phyloP scores from a whole-genome alignment of 148 eudicot genomes.

The Rhododendron griersonianum region DNA sequence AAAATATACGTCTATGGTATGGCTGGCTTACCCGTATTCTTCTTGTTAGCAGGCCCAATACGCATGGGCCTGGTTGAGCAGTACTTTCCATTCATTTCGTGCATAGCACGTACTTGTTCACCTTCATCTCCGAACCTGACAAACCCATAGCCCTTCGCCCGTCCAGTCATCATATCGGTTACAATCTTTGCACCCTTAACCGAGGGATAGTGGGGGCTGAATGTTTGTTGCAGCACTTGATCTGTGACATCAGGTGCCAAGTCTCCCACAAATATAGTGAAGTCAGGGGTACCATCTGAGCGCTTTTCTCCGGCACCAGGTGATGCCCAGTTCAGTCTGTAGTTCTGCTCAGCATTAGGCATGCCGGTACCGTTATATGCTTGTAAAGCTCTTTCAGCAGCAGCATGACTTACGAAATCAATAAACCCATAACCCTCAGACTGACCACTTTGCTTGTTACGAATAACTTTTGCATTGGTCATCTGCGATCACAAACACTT shows the following conservation, averaged over 20 bases:
- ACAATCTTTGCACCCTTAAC: constrained; percentile 95
- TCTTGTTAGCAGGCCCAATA: constrained; percentile 82
- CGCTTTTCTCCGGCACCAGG: constrained; percentile 84
- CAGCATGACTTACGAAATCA: constrained; percentile 67
- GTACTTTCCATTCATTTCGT: constrained; percentile 85
- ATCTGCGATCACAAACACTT: constrained; percentile 40
- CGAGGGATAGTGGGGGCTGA: constrained; percentile 64
- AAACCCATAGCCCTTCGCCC: constrained; percentile 94
- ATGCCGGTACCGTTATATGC: constrained; percentile 63
- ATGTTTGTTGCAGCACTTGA: constrained; percentile 75
- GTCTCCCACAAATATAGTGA: constrained; percentile 89
- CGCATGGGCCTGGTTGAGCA: constrained; percentile 90
- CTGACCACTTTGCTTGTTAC: constrained; percentile 71
- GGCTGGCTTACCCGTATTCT: constrained; percentile 37
- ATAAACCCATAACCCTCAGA: constrained; percentile 91
- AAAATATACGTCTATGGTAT: constrained; percentile 31
- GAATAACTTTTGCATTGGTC: constrained; percentile 62
- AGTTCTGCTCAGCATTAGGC: constrained; percentile 79
- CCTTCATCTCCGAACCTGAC: constrained; percentile 82
- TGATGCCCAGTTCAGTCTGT: constrained; percentile 88
- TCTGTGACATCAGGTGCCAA: constrained; percentile 89
- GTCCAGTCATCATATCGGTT: constrained; percentile 70
- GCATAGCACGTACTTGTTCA: constrained; percentile 82
- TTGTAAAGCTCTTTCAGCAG: constrained; percentile 74
- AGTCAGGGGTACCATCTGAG: constrained; percentile 60